A percentile compares a stretch with the other conserved stretches of the same genome.
Evolutionary conservation across 768 basidiomycete species (phyloP).

Genomic region (Suillus cothurnatus): DNA sequence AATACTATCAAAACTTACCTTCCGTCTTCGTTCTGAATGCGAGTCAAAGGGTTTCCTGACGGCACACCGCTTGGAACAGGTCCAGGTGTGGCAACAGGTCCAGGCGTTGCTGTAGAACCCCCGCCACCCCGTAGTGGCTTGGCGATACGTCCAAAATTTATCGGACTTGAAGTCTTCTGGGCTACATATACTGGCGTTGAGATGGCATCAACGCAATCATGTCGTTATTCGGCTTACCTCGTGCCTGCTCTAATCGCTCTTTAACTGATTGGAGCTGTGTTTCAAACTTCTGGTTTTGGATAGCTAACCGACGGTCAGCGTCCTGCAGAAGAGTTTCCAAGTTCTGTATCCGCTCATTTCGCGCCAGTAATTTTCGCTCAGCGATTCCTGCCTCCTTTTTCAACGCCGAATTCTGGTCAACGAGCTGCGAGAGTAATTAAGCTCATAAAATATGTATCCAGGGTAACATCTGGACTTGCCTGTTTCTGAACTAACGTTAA

Average conservation of each 20-base stretch:
- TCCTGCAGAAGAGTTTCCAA: slow-evolving; percentile 91
- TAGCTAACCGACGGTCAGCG: slow-evolving; percentile 88
- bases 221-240: slow-evolving; percentile 57
- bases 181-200: slow-evolving; percentile 45
- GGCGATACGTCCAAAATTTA: slow-evolving; percentile 93
- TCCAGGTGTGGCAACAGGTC: slow-evolving; percentile 41
- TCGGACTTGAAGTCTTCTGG: slow-evolving; percentile 72
- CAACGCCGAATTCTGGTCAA: slow-evolving; percentile 95
- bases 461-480: slow-evolving; percentile 45
- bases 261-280: slow-evolving; percentile 89
- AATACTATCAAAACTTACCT: slow-evolving; percentile 45
- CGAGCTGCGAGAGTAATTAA: slow-evolving; percentile 60
- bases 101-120: slow-evolving; percentile 49
- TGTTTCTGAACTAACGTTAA: slow-evolving; percentile 96
- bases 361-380: slow-evolving; percentile 92
- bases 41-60: slow-evolving; percentile 63
- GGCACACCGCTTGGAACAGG: slow-evolving; percentile 46
- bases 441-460: slow-evolving; percentile 9
- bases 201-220: slow-evolving; percentile 18
- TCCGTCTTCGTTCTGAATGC: slow-evolving; percentile 82
- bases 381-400: slow-evolving; percentile 98
- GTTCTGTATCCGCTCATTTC: slow-evolving; percentile 98
- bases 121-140: slow-evolving; percentile 96
- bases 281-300: slow-evolving; percentile 96
- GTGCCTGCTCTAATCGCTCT: slow-evolving; percentile 89